A percentile compares a stretch with the other conserved stretches of the same genome.
Conservation (phyloP, 371 early-diverging fungal genomes). For the Mortierella sp. region DNA sequence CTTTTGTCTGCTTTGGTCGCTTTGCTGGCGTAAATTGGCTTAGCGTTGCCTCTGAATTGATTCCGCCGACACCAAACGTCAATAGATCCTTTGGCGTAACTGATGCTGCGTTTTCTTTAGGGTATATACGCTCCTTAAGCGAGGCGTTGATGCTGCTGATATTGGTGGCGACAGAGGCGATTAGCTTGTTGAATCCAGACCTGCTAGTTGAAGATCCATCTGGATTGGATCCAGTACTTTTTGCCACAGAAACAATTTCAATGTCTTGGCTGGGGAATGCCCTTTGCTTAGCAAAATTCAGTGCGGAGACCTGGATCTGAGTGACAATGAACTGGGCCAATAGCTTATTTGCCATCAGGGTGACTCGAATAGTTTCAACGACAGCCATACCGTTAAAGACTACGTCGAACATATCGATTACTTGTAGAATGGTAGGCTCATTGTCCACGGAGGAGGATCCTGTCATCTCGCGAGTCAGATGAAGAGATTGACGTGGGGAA, state of each 20-base stretch:
- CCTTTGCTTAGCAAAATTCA: conserved; percentile 53
- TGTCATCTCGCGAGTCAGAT: conserved; percentile 33
- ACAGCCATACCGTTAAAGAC: conserved; percentile 57
- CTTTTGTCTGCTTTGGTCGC: conserved; percentile 38
- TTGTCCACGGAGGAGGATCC: not conserved
- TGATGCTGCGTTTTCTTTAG: conserved; percentile 21
- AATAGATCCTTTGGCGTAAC: conserved; percentile 33
- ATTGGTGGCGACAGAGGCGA: conserved; percentile 47
- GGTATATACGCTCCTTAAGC: conserved; percentile 44
- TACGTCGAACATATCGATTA: conserved; percentile 43
- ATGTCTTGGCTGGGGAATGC: conserved; percentile 37
- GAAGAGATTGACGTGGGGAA: conserved; percentile 49
- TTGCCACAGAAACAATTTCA: conserved; percentile 44
- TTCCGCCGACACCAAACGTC: conserved; percentile 51
- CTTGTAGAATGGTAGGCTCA: conserved; percentile 26
- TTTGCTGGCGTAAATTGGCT: conserved; percentile 52
- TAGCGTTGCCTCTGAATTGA: conserved; percentile 51
- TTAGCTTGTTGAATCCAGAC: conserved; percentile 44
- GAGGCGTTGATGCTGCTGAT: conserved; percentile 55
- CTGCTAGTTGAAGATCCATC: conserved; percentile 23
- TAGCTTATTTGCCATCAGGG: conserved; percentile 46
- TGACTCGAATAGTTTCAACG: conserved; percentile 50
- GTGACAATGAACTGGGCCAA: conserved; percentile 49
- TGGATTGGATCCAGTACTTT: conserved; percentile 49
- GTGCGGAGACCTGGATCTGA: conserved; percentile 50